phyloP scores from a whole-genome alignment of 2,329 filamentous ascomycete species.

The Calonectria hongkongensis region DNA sequence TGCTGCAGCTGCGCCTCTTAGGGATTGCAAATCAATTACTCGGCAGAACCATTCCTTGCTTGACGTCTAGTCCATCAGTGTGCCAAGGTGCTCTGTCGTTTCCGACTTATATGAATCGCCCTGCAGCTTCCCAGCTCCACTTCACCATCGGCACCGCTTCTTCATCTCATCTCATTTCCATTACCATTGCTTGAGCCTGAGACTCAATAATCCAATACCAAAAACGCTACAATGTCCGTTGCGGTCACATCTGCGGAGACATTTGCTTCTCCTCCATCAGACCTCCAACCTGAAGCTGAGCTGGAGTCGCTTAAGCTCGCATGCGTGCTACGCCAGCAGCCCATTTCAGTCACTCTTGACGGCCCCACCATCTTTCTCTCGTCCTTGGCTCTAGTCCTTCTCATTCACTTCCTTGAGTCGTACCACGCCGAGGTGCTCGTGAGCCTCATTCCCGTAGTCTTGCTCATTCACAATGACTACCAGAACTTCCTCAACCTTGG shows the following conservation, averaged over 20 bases:
- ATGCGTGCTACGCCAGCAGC: conserved; percentile 63
- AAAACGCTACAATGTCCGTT: conserved; percentile 50
- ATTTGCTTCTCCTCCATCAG: conserved; percentile 46
- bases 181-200: not conserved
- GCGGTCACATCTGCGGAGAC: conserved; percentile 55
- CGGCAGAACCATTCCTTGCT: not conserved
- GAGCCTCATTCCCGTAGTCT: conserved; percentile 66
- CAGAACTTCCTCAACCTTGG: conserved; percentile 84
- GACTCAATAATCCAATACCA: not conserved
- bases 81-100: not conserved
- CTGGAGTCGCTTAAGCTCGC: conserved; percentile 48
- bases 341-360: conserved; percentile 72
- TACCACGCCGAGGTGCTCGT: conserved; percentile 70
- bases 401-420: conserved; percentile 71
- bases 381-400: conserved; percentile 67
- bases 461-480: conserved; percentile 82
- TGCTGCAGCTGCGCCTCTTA: conserved; percentile 22
- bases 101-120: conserved; percentile 19
- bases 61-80: conserved; percentile 22
- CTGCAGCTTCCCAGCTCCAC: not conserved
- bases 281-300: conserved; percentile 48
- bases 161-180: not conserved
- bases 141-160: not conserved
- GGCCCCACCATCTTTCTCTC: conserved; percentile 68
- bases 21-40: conserved; percentile 7